These are phyloP conservation scores for Erigeron philadelphicus DNA, from an alignment of 140 eudicot genomes.

Conservation along the genomic window DNA sequence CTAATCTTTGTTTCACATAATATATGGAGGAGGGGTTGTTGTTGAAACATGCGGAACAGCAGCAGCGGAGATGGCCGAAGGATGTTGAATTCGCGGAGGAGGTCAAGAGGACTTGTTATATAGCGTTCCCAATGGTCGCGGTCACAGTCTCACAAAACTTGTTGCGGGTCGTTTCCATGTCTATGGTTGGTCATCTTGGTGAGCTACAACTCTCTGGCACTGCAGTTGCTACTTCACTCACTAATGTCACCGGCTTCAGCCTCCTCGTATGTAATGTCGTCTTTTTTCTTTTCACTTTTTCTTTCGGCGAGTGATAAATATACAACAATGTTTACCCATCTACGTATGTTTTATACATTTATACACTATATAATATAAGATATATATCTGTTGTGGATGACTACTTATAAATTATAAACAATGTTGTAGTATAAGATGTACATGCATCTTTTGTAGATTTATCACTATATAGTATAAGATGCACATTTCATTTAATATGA, in stretches of 20 bases:
- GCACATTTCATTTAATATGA: no score
- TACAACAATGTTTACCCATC: no score
- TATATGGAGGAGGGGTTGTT: conserved; percentile 19
- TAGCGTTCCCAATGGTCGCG: conserved; percentile 58
- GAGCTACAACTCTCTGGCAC: conserved; percentile 44
- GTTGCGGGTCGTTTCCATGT: conserved; percentile 39
- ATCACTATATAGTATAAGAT: no score
- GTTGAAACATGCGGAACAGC: neutral
- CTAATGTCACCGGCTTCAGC: conserved; percentile 66
- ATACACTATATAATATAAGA: no score
- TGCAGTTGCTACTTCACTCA: conserved; percentile 48
- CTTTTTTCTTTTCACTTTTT: neutral
- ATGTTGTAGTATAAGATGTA: no score
- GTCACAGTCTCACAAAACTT: conserved; percentile 43
- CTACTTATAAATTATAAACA: no score
- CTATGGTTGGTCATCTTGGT: conserved; percentile 65
- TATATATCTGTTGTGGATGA: no score
- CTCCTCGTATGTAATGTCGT: conserved; percentile 37
- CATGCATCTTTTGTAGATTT: no score
- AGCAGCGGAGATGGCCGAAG: conserved; percentile 24
- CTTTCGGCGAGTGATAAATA: neutral
- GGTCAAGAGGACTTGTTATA: conserved; percentile 33
- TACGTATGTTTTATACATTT: no score
- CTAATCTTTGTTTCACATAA: no score
- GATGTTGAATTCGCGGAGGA: conserved; percentile 28